phyloP scores from a whole-genome alignment of 768 basidiomycete genomes.

The Pseudohyphozyma bogoriensis region DNA sequence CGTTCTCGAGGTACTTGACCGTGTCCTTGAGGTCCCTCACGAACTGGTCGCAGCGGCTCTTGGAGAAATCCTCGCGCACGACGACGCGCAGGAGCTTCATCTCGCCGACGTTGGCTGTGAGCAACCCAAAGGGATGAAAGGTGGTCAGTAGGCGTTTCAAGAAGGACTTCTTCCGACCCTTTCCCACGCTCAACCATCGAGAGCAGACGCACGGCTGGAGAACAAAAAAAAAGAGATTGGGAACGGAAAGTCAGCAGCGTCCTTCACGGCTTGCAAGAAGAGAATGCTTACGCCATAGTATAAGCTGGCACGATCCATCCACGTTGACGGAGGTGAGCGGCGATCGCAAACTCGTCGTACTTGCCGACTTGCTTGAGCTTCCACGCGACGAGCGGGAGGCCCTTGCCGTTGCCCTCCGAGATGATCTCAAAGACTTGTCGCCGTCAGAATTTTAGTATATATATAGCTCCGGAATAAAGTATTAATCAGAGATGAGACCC shows the following conservation, averaged over 20 bases:
- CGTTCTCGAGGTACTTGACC: conserved; percentile 32
- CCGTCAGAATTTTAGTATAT: no score
- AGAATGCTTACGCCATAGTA: conserved; percentile 5
- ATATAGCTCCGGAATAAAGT: no score
- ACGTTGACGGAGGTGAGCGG: conserved; percentile 28
- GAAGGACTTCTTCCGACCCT: no score
- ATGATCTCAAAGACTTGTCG: conserved; percentile 35
- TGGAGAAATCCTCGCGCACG: conserved; percentile 36
- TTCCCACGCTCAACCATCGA: no score
- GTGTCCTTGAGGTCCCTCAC: conserved; percentile 32
- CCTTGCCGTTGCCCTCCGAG: conserved; percentile 26
- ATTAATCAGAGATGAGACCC: no score
- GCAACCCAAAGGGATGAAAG: no score
- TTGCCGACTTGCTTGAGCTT: conserved; percentile 26
- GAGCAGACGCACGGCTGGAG: no score
- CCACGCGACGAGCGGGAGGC: conserved; percentile 37
- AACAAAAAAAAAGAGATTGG: no score
- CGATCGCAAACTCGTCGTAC: conserved; percentile 38
- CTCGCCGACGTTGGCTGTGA: conserved; percentile 24
- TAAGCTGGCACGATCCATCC: conserved; percentile 30
- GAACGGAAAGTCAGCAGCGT: no score
- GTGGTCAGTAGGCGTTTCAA: no score
- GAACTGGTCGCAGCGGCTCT: conserved; percentile 34
- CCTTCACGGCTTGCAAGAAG: background rate
- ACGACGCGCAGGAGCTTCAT: conserved; percentile 37